Percentiles rank a stretch among this genome's conserved stretches.
phyloP scores from a whole-genome alignment of 495 filamentous ascomycete species.

The Articulospora tetracladia region DNA sequence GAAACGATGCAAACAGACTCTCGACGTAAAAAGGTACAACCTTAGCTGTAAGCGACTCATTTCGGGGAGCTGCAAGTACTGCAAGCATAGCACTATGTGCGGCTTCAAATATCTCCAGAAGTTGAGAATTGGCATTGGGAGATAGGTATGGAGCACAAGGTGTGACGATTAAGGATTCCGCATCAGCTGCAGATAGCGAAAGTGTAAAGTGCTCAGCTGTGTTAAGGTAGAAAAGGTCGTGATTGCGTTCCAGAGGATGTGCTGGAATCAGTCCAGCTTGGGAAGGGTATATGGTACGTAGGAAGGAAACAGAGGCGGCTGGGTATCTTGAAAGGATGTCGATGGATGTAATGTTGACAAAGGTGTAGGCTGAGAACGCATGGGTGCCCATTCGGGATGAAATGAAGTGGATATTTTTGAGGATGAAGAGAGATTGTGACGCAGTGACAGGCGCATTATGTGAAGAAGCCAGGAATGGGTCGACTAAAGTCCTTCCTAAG shows the following conservation, averaged over 20 bases:
- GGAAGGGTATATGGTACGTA: conserved; percentile 58
- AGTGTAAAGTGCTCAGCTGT: conserved; percentile 81
- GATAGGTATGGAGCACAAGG: conserved; percentile 76
- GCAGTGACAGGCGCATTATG: conserved; percentile 65
- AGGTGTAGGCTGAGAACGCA: conserved; percentile 72
- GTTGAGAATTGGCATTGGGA: conserved; percentile 53
- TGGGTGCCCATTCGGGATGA: conserved; percentile 71
- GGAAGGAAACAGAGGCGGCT: conserved; percentile 61
- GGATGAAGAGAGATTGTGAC: conserved; percentile 69
- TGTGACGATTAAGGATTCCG: conserved; percentile 69
- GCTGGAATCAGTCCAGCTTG: conserved; percentile 61
- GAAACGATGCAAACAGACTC: conserved; percentile 80
- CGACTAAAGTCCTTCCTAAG: conserved; percentile 56
- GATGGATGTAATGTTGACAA: conserved; percentile 83
- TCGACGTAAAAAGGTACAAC: conserved; percentile 86
- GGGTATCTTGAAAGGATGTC: conserved; percentile 80
- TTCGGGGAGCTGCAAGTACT: conserved; percentile 74
- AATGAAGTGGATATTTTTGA: conserved; percentile 85
- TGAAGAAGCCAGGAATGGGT: conserved; percentile 38
- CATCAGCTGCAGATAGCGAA: conserved; percentile 56
- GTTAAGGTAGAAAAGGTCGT: conserved; percentile 92
- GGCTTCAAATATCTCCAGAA: conserved; percentile 83
- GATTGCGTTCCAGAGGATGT: conserved; percentile 71
- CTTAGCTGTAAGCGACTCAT: conserved; percentile 62
- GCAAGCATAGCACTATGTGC: conserved; percentile 86